Conservation (phyloP, 805 yeast genomes). For the Lipomyces chichibuensis region DNA sequence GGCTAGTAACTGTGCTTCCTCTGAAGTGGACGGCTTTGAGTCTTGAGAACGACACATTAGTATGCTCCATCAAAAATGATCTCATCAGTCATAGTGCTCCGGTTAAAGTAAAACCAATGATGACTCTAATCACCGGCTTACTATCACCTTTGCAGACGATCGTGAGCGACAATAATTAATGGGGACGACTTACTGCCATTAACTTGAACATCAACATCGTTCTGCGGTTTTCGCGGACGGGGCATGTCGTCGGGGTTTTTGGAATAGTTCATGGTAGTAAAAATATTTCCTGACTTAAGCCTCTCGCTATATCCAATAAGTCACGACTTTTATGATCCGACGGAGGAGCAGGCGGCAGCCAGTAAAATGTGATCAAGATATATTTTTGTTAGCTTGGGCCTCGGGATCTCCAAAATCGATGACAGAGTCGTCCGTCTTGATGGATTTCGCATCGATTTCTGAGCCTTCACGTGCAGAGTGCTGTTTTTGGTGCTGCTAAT, state of each 20-base stretch:
- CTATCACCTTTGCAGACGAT: neutral
- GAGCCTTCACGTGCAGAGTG: too few relatives aligned
- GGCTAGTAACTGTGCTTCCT: constrained; percentile 68
- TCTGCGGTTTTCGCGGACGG: neutral
- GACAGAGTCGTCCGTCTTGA: neutral
- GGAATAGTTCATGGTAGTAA: neutral
- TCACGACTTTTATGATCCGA: neutral
- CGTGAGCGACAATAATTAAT: neutral
- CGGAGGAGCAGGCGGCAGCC: neutral
- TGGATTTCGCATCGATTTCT: too few relatives aligned
- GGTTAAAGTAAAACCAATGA: neutral
- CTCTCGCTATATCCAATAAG: neutral
- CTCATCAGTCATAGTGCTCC: neutral
- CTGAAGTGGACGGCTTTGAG: constrained; percentile 21
- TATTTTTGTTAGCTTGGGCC: neutral
- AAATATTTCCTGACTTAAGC: neutral
- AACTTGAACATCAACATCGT: neutral
- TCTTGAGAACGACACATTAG: neutral
- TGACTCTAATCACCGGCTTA: neutral
- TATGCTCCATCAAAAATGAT: neutral
- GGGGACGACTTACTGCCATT: neutral
- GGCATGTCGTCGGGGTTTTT: neutral
- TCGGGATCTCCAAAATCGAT: neutral
- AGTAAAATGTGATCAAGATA: neutral
- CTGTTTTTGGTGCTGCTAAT: too few relatives aligned